Evolutionary conservation across 805 yeast species (phyloP).

Genomic region (Schwanniomyces vanrijiae): DNA sequence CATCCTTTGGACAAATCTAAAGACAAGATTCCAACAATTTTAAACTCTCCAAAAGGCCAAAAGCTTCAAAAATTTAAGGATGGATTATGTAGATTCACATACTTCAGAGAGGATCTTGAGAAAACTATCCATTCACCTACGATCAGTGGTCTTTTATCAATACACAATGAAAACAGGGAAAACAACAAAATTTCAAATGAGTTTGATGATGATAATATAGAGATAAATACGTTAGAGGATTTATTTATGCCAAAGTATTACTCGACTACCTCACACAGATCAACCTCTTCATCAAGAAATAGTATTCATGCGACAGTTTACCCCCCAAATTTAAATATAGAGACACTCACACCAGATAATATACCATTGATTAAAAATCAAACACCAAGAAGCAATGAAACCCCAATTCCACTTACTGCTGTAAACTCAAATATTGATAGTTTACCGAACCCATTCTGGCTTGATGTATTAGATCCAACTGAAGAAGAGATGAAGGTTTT

Average conservation of each 20-base stretch:
- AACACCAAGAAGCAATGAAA: neutral
- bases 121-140: conserved; percentile 90
- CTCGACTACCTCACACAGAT: conserved; percentile 3
- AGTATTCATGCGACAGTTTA: neutral
- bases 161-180: conserved; percentile 18
- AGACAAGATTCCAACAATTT: conserved; percentile 29
- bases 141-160: conserved; percentile 63
- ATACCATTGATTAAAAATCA: conserved; percentile 1
- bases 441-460: conserved; percentile 60
- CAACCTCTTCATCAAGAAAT: conserved; percentile 5
- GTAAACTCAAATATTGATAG: conserved; percentile 5
- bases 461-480: conserved; percentile 88
- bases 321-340: neutral
- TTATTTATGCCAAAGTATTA: conserved; percentile 27
- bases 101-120: conserved; percentile 85
- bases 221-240: conserved; percentile 14
- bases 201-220: conserved; percentile 1
- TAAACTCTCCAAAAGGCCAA: conserved; percentile 11
- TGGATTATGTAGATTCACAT: conserved; percentile 68
- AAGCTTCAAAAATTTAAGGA: conserved; percentile 12
- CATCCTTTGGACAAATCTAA: conserved; percentile 66
- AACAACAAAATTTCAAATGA: conserved; percentile 3
- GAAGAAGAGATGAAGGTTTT: conserved; percentile 95
- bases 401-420: conserved; percentile 9
- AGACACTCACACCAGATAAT: neutral